phyloP scores from a whole-genome alignment of 192 early-diverging fungal species.

The Haplosporangium gracile region DNA sequence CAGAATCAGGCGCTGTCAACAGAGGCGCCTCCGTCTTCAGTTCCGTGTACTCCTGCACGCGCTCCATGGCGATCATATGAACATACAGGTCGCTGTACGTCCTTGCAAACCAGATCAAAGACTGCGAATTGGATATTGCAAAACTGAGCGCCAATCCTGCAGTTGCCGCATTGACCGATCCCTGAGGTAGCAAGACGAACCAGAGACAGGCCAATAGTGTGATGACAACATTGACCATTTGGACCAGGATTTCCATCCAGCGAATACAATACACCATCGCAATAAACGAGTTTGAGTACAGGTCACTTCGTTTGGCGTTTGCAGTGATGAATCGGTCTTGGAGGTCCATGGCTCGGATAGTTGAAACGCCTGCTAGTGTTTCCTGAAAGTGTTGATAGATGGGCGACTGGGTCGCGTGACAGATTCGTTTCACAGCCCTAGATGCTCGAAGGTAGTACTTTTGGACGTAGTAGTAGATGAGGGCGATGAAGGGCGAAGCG shows the following conservation, averaged over 20 bases:
- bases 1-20: constrained; percentile 36
- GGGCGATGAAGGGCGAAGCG: constrained; percentile 24
- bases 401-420: constrained; percentile 75
- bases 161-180: constrained; percentile 75
- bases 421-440: constrained; percentile 77
- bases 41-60: constrained; percentile 43
- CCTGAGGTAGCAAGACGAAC: constrained; percentile 68
- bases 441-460: constrained; percentile 69
- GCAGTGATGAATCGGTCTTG: constrained; percentile 67
- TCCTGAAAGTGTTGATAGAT: constrained; percentile 73
- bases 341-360: constrained; percentile 62
- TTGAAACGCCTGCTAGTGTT: constrained; percentile 62
- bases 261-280: constrained; percentile 18
- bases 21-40: constrained; percentile 45
- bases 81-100: constrained; percentile 81
- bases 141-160: constrained; percentile 78
- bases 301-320: constrained; percentile 49
- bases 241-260: constrained; percentile 28
- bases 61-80: constrained; percentile 32
- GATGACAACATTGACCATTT: constrained; percentile 44
- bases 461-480: constrained; percentile 46
- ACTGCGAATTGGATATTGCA: constrained; percentile 79
- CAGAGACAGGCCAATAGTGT: constrained; percentile 14
- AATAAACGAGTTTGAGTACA: constrained; percentile 18
- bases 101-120: constrained; percentile 86